phyloP scores from a whole-genome alignment of 2,329 filamentous ascomycete species.

The Magnaporthiopsis incrustans region DNA sequence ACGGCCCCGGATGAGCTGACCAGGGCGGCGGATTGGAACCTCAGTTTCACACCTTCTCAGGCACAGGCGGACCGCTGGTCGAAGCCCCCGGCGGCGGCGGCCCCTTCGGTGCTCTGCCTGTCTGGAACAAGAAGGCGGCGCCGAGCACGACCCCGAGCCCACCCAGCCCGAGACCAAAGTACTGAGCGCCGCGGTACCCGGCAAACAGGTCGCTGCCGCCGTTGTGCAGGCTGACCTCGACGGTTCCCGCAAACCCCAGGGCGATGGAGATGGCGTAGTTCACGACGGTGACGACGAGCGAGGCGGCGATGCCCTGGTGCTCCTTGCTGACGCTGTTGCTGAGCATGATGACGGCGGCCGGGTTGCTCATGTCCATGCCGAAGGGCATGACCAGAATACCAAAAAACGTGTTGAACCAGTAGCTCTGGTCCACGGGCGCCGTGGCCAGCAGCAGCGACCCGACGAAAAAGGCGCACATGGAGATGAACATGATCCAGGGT shows the following conservation, averaged over 20 bases:
- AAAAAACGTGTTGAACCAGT: slow-evolving; percentile 58
- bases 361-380: slow-evolving; percentile 61
- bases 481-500: slow-evolving; percentile 34
- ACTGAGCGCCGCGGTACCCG: slow-evolving; percentile 30
- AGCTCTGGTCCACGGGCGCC: slow-evolving; percentile 46
- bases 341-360: slow-evolving; percentile 52
- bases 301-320: slow-evolving; percentile 39
- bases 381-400: slow-evolving; percentile 49
- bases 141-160: slow-evolving; percentile 26
- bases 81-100: neutral
- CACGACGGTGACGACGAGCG: slow-evolving; percentile 54
- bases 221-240: slow-evolving; percentile 37
- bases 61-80: neutral
- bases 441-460: slow-evolving; percentile 36
- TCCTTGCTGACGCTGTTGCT: slow-evolving; percentile 40
- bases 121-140: slow-evolving; percentile 20
- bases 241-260: slow-evolving; percentile 57
- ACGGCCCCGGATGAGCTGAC: no score
- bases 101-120: neutral
- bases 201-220: slow-evolving; percentile 19
- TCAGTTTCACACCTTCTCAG: neutral
- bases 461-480: slow-evolving; percentile 33
- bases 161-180: slow-evolving; percentile 32
- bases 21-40: no score
- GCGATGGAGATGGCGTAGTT: slow-evolving; percentile 63